Evolutionary conservation across 805 yeast genomes (phyloP), one percentile per base, ranked within the genome.

Genomic region (Metschnikowia kunwiensis): DNA sequence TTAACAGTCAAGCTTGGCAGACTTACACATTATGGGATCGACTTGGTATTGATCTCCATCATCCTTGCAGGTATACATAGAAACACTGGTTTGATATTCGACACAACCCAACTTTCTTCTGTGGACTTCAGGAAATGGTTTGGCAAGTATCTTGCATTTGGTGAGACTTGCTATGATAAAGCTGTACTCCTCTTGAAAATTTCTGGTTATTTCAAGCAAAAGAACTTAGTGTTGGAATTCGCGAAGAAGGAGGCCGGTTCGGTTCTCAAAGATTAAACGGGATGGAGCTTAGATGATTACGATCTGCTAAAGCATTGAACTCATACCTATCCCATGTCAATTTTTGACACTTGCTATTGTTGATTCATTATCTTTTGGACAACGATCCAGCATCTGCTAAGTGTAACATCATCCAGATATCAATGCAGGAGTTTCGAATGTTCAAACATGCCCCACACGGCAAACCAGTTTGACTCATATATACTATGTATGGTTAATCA

Each of bases 41-140:
- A 89, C 55, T 71, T 88, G 44, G 77, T 89, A 3, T 67, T 89
- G 40, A 65, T 86, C 7, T 85, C 96, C 2, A 77, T 93, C 57
- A 68, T 89, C 10, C 65, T 91, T 28, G 96, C 97, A 0, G 95
- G 95, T 3, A 73, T 89, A 35, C 82, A 86, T 56, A 74, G 87
- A 44, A 80, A 85, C 44, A 84, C 96, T 0, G 97, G 97, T 0
- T 67, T 80, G 30, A 74, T 74, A 42, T 57, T 79, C 58, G 69
- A 77, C 55, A 68, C 80, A 6, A 53, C 65, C 21, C 55, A 60
- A 34, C 68, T 78, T 36, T 77, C 77, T 13, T 71, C 80, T 43
- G 51, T 57, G 42, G 60, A 60, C 40, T 48, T 72, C 46, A 63
- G 77, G 9, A 57, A 63, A 22, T 72, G 76, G 65, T 58, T 82